Base-by-base conservation (phyloP, 805 yeast genomes). In the Ogataea paraovalis region DNA sequence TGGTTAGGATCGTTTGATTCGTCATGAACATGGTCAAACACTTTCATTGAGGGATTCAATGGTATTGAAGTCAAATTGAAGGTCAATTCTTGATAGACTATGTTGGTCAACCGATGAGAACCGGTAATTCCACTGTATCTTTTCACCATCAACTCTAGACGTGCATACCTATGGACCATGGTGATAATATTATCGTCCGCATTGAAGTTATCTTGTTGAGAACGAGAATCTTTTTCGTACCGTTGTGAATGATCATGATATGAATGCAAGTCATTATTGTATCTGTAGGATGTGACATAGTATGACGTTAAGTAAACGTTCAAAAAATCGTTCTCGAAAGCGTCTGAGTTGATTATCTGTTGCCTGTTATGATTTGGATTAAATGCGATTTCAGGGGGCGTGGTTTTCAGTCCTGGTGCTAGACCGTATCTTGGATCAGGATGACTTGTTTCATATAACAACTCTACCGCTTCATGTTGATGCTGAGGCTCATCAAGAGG, bases 91-190 rank as follows among this genome's bases (percentile, higher is more conserved):
- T 54, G 59, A 37, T 53, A 52, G 10, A 52, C 28, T 13, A 56
- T 54, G 39, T 48, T 55, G 18, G 50, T 39, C 28, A 52, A 42
- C 23, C 27, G 16, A 25, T 49, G 46, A 7, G 43, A 42, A 5
- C 39, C 47, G 48, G 27, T 47, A 50, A 18, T 52, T 6, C 38
- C 38, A 34, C 20, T 34, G 16, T 34, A 34, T 34, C 38, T 54
- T 34, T 54, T 54, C 23, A 54, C 52, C 50, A 56, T 47, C 27
- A 56, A 37, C 37, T 56, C 59, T 38, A 53, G 34, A 19, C 54
- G 44, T 3, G 45, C 41, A 12, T 34, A 27, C 27, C 21, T 38
- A 7, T 16, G 19, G 14, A 27, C n/a, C 30, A 33, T 20, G 30
- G 43, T 25, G 34, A 32, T 16, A 46, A 4, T 9, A 16, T 14